Evolutionary conservation across 2,329 filamentous ascomycete genomes (phyloP), one percentile per base, ranked within the genome.

Genomic region (Coniochaeta ligniaria): DNA sequence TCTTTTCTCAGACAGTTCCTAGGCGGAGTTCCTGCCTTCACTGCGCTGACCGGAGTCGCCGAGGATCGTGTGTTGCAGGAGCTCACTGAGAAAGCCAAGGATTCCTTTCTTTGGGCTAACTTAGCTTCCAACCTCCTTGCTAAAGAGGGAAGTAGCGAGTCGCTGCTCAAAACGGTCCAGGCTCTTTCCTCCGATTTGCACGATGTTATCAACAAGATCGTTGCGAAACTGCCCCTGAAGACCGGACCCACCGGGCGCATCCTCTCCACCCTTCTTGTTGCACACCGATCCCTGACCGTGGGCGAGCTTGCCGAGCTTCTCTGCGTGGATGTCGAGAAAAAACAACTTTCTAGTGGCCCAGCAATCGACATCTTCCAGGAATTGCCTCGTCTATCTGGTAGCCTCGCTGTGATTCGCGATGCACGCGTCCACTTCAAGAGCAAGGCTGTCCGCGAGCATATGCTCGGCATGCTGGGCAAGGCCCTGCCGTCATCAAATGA

Each of bases 61-160:
- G 63, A 65, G 45, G 63, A 73, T 33, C 66, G 62, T 28, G 55
- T 74, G 3, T 47, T 76, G 9, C 65, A 67, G 1, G 67, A 68
- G 8, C 63, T 77, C 2, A 65, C 70, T 1, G 62, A 64, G 28
- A 72, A 73, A 60, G 67, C 74, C 24, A 71, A 70, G 58, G 70
- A 72, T 0, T 74, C 67, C 17, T 76, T 76, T 60, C 66, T 76
- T 5, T 76, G 73, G 68, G 73, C 72, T 1, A 75, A 74, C 52
- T 67, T 74, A 6, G 69, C 68, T 1, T 64, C 69, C 1, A 67
- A 68, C 8, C 63, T 72, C 0, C 61, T 77, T 31, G 61, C 63
- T 33, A 67, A 65, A 38, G 64, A 67, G 45, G 36, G 59, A 20
- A 63, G 64, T 6, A 66, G 67, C 47, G 67, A 68, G 22, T 50